Evolutionary conservation across 2,329 filamentous ascomycete species (phyloP).

Genomic region (Cryphonectria naterciae): DNA sequence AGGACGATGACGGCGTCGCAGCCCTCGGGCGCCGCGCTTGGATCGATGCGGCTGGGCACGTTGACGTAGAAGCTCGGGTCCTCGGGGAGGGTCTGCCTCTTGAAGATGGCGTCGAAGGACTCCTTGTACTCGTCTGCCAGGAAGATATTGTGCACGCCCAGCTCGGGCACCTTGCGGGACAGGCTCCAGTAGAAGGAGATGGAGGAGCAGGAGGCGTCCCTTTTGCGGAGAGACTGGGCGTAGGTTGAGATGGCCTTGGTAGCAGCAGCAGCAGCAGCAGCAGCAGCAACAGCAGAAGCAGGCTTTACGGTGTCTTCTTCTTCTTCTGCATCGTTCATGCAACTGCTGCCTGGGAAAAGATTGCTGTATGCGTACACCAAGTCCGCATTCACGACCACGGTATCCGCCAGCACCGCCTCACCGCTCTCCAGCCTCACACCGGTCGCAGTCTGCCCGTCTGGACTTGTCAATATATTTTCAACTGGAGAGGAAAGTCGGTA

Average conservation of each 20-base stretch:
- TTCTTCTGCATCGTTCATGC: neutral
- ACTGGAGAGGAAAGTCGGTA: constrained; percentile 66
- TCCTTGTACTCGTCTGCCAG: constrained; percentile 73
- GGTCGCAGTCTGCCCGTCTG: constrained; percentile 55
- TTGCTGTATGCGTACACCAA: constrained; percentile 76
- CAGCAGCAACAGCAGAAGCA: neutral
- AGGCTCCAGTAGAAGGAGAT: constrained; percentile 80
- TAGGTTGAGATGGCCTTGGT: constrained; percentile 35
- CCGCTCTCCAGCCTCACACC: constrained; percentile 65
- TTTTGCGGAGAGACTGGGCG: constrained; percentile 46
- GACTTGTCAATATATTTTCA: constrained; percentile 54
- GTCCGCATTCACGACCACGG: constrained; percentile 74
- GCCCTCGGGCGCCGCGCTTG: constrained; percentile 66
- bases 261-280: neutral
- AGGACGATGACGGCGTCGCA: constrained; percentile 71
- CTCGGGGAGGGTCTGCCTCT: constrained; percentile 66
- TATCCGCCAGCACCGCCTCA: constrained; percentile 63
- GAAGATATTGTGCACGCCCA: constrained; percentile 77
- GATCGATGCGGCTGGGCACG: constrained; percentile 71
- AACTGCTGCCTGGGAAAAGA: constrained; percentile 54
- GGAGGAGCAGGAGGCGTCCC: constrained; percentile 68
- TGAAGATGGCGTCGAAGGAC: constrained; percentile 78
- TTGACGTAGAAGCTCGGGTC: constrained; percentile 80
- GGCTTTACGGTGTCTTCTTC: neutral
- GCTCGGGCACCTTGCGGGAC: constrained; percentile 61